Percentiles rank a stretch among this genome's conserved stretches.
Conservation (phyloP, 2,329 filamentous ascomycete species). For the Trichoderma sp. region DNA sequence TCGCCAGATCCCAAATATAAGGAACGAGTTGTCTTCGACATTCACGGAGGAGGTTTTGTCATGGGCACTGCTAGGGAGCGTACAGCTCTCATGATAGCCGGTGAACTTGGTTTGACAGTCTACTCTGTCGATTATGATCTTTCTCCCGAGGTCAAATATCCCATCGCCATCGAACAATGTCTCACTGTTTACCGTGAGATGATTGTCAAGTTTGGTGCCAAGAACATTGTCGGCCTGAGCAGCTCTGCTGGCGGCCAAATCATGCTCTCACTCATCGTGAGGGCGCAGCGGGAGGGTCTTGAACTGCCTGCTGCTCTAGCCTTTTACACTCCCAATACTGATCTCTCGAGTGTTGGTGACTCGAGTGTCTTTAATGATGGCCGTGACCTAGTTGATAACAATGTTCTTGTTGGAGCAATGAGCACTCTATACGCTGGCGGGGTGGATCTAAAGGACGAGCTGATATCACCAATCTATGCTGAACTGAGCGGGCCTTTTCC, state of each 20-base stretch:
- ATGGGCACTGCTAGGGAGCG: neutral
- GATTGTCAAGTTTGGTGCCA: neutral
- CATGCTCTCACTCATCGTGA: neutral
- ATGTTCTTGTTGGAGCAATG: neutral
- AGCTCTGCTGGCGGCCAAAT: constrained; percentile 1
- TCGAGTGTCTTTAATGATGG: neutral
- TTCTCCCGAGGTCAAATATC: neutral
- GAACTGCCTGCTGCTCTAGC: neutral
- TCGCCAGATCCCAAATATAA: neutral
- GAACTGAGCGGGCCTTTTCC: neutral
- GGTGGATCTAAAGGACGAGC: neutral
- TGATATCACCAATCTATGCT: neutral
- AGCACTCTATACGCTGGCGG: neutral
- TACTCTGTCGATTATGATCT: neutral
- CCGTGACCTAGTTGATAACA: neutral
- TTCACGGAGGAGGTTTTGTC: neutral
- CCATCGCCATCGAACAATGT: neutral
- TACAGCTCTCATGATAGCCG: neutral
- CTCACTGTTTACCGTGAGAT: neutral
- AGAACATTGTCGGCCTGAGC: neutral
- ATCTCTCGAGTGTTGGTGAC: neutral
- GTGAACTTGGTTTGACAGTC: neutral
- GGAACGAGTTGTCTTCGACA: neutral
- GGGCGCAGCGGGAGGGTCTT: neutral
- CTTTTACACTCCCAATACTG: neutral